phyloP scores from a whole-genome alignment of 2,329 filamentous ascomycete species.

The Pyrenochaeta sp. region DNA sequence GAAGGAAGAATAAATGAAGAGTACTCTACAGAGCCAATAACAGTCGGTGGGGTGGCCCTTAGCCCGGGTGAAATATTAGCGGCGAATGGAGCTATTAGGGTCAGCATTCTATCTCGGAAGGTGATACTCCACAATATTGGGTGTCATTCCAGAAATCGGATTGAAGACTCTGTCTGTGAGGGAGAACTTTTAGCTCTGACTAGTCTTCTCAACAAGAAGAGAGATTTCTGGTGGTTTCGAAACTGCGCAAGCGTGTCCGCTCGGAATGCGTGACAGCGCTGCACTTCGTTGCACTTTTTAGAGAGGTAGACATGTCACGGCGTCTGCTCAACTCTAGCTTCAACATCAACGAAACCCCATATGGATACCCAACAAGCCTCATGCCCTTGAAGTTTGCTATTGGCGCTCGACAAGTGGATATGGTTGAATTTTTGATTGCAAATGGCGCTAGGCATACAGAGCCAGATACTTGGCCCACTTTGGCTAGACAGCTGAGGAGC shows the following conservation, averaged over 20 bases:
- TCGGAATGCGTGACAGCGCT: constrained; percentile 33
- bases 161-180: constrained; percentile 32
- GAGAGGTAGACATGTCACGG: constrained; percentile 34
- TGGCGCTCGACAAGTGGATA: constrained; percentile 32
- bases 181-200: constrained; percentile 19
- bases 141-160: constrained; percentile 30
- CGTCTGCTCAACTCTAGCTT: constrained; percentile 23
- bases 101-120: constrained; percentile 17
- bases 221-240: constrained; percentile 28
- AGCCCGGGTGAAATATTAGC: constrained; percentile 1
- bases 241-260: constrained; percentile 25
- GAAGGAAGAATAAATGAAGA: not conserved
- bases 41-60: not conserved
- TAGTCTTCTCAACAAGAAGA: constrained; percentile 27
- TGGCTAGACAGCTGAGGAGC: constrained; percentile 30
- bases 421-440: constrained; percentile 30
- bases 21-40: not conserved
- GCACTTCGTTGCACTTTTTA: constrained; percentile 36
- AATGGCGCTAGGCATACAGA: constrained; percentile 25
- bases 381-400: constrained; percentile 32
- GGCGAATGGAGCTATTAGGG: not conserved
- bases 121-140: constrained; percentile 30
- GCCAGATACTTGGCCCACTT: constrained; percentile 30
- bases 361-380: constrained; percentile 30
- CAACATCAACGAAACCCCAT: constrained; percentile 33